phyloP scores from a whole-genome alignment of 805 yeast species.

The Peterozyma xylosa region DNA sequence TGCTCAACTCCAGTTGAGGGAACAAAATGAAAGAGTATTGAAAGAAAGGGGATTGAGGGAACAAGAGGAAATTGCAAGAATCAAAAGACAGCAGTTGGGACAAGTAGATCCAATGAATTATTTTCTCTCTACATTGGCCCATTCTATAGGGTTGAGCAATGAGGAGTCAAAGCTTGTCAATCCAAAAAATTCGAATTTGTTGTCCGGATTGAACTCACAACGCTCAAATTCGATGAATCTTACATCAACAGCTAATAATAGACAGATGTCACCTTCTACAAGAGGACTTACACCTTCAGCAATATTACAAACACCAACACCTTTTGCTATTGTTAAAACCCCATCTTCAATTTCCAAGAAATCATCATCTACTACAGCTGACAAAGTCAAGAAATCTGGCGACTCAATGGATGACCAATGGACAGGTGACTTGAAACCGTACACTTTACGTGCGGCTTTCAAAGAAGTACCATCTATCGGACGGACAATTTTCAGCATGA shows the following conservation, averaged over 20 bases:
- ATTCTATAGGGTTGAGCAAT: slow-evolving; percentile 38
- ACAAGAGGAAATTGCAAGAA: slow-evolving; percentile 30
- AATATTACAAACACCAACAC: slow-evolving; percentile 28
- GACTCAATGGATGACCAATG: slow-evolving; percentile 10
- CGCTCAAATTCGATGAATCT: slow-evolving; percentile 10
- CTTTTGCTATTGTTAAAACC: slow-evolving; percentile 22
- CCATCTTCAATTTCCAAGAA: slow-evolving; percentile 13
- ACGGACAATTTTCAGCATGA: slow-evolving; percentile 18
- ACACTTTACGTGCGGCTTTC: slow-evolving; percentile 37
- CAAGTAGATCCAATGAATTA: slow-evolving; percentile 37
- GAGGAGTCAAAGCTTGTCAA: slow-evolving; percentile 22
- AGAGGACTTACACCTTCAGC: slow-evolving; percentile 29
- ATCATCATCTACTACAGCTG: slow-evolving; percentile 10
- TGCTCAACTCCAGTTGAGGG: slow-evolving; percentile 21
- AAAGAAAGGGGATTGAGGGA: slow-evolving; percentile 20
- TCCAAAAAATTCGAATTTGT: slow-evolving; percentile 9
- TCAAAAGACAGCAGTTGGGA: slow-evolving; percentile 38
- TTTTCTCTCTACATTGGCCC: slow-evolving; percentile 43
- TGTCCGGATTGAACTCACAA: slow-evolving; percentile 2
- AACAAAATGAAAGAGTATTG: slow-evolving; percentile 19
- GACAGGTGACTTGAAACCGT: slow-evolving; percentile 37
- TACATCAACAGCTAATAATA: slow-evolving; percentile 7
- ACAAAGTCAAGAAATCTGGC: slow-evolving; percentile 14
- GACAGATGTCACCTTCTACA: slow-evolving; percentile 7
- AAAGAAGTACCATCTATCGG: slow-evolving; percentile 31